These are phyloP conservation scores for Metahyphopichia silvanorum DNA, from an alignment of 805 yeast species.

Conservation along the genomic window DNA sequence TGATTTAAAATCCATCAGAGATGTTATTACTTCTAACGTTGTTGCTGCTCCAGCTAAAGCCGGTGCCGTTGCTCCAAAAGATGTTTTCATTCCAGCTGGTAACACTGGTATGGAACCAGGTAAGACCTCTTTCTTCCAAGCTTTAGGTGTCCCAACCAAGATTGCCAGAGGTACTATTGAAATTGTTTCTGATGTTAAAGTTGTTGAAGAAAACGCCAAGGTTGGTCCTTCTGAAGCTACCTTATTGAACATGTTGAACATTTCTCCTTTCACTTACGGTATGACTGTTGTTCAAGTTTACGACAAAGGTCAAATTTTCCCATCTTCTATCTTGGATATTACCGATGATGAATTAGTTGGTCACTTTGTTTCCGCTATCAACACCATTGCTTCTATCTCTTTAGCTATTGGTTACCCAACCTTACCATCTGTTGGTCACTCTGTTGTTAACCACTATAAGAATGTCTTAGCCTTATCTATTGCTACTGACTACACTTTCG, in stretches of 20 bases:
- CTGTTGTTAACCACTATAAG: conserved; percentile 98
- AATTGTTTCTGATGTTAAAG: conserved; percentile 95
- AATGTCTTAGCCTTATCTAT: conserved; percentile 95
- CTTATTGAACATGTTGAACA: conserved; percentile 98
- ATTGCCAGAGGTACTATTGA: conserved; percentile 99
- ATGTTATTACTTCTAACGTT: conserved; percentile 81
- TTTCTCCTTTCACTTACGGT: conserved; percentile 99
- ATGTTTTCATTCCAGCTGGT: conserved; percentile 97
- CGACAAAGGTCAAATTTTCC: conserved; percentile 98
- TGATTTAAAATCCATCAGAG: conserved; percentile 91
- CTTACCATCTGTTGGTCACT: conserved; percentile 98
- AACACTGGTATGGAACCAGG: conserved; percentile 99
- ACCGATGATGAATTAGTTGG: conserved; percentile 93
- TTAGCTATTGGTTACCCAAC: conserved; percentile 99
- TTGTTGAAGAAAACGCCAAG: conserved; percentile 77
- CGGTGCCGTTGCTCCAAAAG: conserved; percentile 98
- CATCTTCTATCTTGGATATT: conserved; percentile 94
- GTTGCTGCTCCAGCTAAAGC: conserved; percentile 99
- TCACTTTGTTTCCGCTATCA: conserved; percentile 90
- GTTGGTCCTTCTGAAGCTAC: conserved; percentile 99
- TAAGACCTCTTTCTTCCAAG: conserved; percentile 99
- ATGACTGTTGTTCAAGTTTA: conserved; percentile 93
- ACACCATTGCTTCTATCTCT: conserved; percentile 92
- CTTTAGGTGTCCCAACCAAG: conserved; percentile 99
- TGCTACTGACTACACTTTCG: conserved; percentile 98